Conservation (phyloP, 495 filamentous ascomycete species). For the Delitschia confertaspora region DNA sequence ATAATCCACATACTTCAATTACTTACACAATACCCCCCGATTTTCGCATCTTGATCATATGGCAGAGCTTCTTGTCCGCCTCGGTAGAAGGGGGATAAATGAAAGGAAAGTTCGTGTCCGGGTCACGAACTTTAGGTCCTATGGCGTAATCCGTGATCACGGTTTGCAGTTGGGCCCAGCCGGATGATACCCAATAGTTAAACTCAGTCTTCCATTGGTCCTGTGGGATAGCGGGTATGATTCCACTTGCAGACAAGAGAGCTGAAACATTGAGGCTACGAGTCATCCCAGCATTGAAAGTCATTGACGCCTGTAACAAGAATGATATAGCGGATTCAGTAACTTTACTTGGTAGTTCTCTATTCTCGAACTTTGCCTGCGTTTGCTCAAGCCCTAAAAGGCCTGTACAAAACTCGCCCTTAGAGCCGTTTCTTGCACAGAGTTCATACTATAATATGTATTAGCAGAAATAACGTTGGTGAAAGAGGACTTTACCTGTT, state of each 20-base stretch:
- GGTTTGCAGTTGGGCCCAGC: neutral
- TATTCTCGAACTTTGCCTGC: too few species aligned
- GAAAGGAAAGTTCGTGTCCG: neutral
- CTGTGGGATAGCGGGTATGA: neutral
- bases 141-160: neutral
- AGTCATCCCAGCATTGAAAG: too few species aligned
- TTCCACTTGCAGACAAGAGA: neutral
- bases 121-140: neutral
- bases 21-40: conserved; percentile 5
- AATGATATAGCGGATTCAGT: too few species aligned
- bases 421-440: too few species aligned
- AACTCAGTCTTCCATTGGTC: conserved; percentile 8
- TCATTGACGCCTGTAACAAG: too few species aligned
- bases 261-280: too few species aligned
- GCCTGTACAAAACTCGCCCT: too few species aligned
- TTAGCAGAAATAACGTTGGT: too few species aligned
- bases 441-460: too few species aligned
- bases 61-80: conserved; percentile 1
- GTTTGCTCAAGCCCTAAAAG: too few species aligned
- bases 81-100: neutral
- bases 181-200: neutral
- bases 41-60: conserved; percentile 1
- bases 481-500: too few species aligned
- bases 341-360: too few species aligned
- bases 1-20: neutral